Conservation (phyloP, 208 protist genomes). For the Trypanosomatidae sp. region DNA sequence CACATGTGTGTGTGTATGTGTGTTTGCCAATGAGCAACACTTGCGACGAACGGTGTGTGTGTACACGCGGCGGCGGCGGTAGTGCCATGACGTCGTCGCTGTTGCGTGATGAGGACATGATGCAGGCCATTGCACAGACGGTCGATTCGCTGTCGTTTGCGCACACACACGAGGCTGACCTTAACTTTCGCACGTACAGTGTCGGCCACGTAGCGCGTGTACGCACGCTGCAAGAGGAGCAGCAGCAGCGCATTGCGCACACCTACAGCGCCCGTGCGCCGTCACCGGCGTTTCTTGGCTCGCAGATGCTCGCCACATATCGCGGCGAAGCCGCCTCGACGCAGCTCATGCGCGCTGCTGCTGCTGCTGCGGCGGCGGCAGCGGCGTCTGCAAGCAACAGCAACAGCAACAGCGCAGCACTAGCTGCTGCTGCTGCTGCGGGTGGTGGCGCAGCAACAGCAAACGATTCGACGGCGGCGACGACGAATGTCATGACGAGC, state of each 20-base stretch:
- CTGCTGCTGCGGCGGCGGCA: slow-evolving; percentile 12
- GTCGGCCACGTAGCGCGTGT: slow-evolving; percentile 48
- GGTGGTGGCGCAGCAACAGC: slow-evolving; percentile 12
- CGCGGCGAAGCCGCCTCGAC: slow-evolving; percentile 56
- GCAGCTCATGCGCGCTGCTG: slow-evolving; percentile 31
- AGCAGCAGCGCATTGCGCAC: slow-evolving; percentile 58
- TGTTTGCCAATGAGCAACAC: too few relatives aligned
- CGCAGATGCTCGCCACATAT: slow-evolving; percentile 50
- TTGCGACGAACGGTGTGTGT: too few relatives aligned
- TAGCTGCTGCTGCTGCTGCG: too few relatives aligned
- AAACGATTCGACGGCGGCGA: slow-evolving; percentile 7
- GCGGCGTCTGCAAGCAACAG: slow-evolving; percentile 10
- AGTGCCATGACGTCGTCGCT: too few relatives aligned
- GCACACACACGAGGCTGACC: slow-evolving; percentile 61
- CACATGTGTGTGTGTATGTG: too few relatives aligned
- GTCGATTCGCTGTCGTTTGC: slow-evolving; percentile 63
- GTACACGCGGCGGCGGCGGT: too few relatives aligned
- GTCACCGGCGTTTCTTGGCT: slow-evolving; percentile 39
- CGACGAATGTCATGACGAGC: slow-evolving; percentile 6
- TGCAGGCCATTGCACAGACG: slow-evolving; percentile 17
- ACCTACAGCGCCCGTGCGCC: slow-evolving; percentile 35
- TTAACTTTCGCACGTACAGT: slow-evolving; percentile 59
- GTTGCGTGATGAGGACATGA: slow-evolving; percentile 12
- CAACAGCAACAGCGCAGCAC: too few relatives aligned
- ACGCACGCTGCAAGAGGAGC: slow-evolving; percentile 52